phyloP scores from a whole-genome alignment of 179 eudicot species.

The Carnegiea gigantea region DNA sequence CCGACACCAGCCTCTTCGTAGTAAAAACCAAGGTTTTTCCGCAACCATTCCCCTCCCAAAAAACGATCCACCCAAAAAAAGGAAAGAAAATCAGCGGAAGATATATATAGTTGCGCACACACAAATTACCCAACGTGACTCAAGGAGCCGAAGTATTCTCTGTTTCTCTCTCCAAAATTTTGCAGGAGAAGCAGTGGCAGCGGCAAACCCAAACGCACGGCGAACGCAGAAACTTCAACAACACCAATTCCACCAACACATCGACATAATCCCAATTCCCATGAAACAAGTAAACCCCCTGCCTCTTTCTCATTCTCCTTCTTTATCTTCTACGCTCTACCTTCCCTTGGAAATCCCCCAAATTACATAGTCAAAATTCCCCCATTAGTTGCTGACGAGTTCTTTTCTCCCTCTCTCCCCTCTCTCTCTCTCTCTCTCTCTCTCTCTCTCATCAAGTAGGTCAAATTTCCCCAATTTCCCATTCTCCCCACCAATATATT shows the following conservation, averaged over 20 bases:
- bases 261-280: not conserved
- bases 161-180: not conserved
- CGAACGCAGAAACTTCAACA: not conserved
- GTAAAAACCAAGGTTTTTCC: too few relatives aligned
- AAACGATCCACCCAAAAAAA: not conserved
- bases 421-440: conserved; percentile 5
- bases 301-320: not conserved
- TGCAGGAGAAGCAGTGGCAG: not conserved
- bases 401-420: conserved; percentile 28
- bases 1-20: too few relatives aligned
- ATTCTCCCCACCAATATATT: conserved; percentile 14
- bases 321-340: not conserved
- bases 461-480: conserved; percentile 44
- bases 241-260: not conserved
- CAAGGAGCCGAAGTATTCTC: not conserved
- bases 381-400: conserved; percentile 30
- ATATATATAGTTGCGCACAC: not conserved
- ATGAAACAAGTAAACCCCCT: conserved; percentile 1
- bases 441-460: conserved; percentile 37
- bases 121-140: not conserved
- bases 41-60: too few relatives aligned
- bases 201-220: not conserved
- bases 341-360: not conserved
- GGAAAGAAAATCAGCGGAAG: not conserved
- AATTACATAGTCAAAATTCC: not conserved